Evolutionary conservation across 805 yeast species (phyloP).

Genomic region (Spathaspora gorwiae): DNA sequence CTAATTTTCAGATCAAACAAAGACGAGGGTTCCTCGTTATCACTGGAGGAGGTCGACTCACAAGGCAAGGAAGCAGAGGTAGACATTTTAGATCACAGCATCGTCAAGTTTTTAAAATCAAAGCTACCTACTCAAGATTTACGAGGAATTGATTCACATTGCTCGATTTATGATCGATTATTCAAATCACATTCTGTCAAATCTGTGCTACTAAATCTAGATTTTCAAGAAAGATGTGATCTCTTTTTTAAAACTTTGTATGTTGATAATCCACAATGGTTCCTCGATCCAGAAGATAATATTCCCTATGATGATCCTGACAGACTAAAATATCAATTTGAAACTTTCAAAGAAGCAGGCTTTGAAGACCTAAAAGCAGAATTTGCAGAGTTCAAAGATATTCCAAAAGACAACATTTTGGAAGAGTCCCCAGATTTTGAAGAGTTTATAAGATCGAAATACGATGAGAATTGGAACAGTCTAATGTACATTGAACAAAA

Average conservation of each 20-base stretch:
- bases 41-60: too few relatives aligned
- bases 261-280: slow-evolving; percentile 42
- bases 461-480: slow-evolving; percentile 15
- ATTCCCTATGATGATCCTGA: slow-evolving; percentile 8
- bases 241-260: slow-evolving; percentile 43
- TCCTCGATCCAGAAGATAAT: slow-evolving; percentile 22
- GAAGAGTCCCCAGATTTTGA: slow-evolving; percentile 18
- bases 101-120: neutral
- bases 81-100: too few relatives aligned
- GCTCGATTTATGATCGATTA: slow-evolving; percentile 17
- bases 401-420: slow-evolving; percentile 13
- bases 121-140: slow-evolving; percentile 11
- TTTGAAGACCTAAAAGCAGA: slow-evolving; percentile 24
- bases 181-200: slow-evolving; percentile 16
- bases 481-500: slow-evolving; percentile 21
- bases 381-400: slow-evolving; percentile 11
- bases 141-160: slow-evolving; percentile 18
- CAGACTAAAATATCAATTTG: slow-evolving; percentile 22
- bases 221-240: slow-evolving; percentile 38
- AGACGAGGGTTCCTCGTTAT: neutral
- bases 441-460: slow-evolving; percentile 23
- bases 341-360: slow-evolving; percentile 15
- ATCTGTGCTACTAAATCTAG: slow-evolving; percentile 15
- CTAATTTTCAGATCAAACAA: neutral
- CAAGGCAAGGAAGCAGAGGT: too few relatives aligned